Conservation (phyloP, 1,284 basidiomycete genomes). For the Rhodotorula sp. region DNA sequence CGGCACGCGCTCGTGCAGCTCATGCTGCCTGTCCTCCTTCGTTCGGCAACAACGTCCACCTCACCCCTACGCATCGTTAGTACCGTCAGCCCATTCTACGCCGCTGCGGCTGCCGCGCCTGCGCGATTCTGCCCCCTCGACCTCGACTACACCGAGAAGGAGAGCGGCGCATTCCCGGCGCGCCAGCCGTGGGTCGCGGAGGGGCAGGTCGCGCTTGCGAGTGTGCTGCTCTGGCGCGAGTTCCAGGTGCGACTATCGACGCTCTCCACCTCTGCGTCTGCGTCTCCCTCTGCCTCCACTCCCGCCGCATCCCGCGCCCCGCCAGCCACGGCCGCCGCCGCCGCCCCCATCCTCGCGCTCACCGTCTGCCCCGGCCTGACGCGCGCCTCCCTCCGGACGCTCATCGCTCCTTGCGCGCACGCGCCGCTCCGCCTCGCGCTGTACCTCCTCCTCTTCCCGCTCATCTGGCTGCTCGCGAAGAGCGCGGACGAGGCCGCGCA, state of each 20-base stretch:
- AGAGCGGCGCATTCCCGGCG: not conserved
- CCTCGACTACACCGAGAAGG: conserved; percentile 7
- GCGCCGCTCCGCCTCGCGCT: conserved; percentile 10
- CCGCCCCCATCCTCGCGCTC: conserved; percentile 27
- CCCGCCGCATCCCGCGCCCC: not conserved
- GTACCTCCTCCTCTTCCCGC: conserved; percentile 19
- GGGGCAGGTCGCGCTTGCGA: conserved; percentile 25
- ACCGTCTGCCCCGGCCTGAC: conserved; percentile 33
- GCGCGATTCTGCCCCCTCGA: conserved; percentile 4
- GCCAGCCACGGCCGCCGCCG: not conserved
- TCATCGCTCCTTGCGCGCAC: conserved; percentile 9
- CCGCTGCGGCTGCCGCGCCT: conserved; percentile 13
- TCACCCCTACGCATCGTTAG: conserved; percentile 39
- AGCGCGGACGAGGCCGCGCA: conserved; percentile 27
- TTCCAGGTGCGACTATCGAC: conserved; percentile 23
- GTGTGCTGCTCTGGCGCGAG: conserved; percentile 29
- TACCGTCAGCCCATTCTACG: conserved; percentile 41
- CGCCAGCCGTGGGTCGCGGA: conserved; percentile 19
- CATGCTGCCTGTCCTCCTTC: conserved; percentile 35
- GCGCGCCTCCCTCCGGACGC: conserved; percentile 17
- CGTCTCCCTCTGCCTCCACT: not conserved
- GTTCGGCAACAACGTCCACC: conserved; percentile 26
- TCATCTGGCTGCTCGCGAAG: conserved; percentile 37
- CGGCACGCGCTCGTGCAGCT: conserved; percentile 39
- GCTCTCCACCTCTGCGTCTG: not conserved